phyloP scores from a whole-genome alignment of 1,139 yeast genomes.

The Sugiyamaella xylanicola region DNA sequence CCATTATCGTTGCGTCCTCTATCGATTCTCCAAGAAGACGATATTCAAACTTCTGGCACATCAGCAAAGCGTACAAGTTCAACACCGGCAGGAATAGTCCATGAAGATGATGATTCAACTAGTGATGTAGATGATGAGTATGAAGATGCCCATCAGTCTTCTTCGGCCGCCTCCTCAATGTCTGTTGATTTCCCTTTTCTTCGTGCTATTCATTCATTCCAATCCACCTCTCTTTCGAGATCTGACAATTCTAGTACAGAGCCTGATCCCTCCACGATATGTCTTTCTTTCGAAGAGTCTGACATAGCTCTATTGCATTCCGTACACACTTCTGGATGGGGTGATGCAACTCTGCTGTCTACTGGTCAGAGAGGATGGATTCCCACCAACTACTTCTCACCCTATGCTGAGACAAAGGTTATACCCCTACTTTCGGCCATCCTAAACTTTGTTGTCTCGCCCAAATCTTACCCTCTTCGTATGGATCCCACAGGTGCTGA shows the following conservation, averaged over 20 bases:
- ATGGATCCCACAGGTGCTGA: slow-evolving; percentile 15
- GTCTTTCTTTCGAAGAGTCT: slow-evolving; percentile 76
- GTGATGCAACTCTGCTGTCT: slow-evolving; percentile 81
- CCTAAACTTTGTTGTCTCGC: slow-evolving; percentile 73
- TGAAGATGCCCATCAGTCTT: slow-evolving; percentile 17
- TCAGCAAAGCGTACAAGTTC: background rate
- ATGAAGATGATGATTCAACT: slow-evolving; percentile 6
- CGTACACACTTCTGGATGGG: slow-evolving; percentile 95
- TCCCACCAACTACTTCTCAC: slow-evolving; percentile 82
- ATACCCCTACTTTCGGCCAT: slow-evolving; percentile 65
- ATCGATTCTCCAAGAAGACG: slow-evolving; percentile 14
- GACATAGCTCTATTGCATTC: slow-evolving; percentile 88
- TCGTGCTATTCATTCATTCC: slow-evolving; percentile 79
- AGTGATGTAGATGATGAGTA: slow-evolving; percentile 17
- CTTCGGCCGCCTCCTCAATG: slow-evolving; percentile 21
- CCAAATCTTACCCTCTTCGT: slow-evolving; percentile 42
- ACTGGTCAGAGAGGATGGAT: slow-evolving; percentile 90
- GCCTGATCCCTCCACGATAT: slow-evolving; percentile 67
- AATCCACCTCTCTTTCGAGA: slow-evolving; percentile 62
- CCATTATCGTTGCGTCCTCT: slow-evolving; percentile 17
- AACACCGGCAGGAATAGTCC: slow-evolving; percentile 12
- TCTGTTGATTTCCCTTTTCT: slow-evolving; percentile 42
- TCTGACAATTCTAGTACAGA: slow-evolving; percentile 26
- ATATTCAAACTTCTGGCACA: background rate
- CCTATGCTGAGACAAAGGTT: slow-evolving; percentile 55